phyloP scores from a whole-genome alignment of 1,139 yeast genomes.

The Pichia sp. region DNA sequence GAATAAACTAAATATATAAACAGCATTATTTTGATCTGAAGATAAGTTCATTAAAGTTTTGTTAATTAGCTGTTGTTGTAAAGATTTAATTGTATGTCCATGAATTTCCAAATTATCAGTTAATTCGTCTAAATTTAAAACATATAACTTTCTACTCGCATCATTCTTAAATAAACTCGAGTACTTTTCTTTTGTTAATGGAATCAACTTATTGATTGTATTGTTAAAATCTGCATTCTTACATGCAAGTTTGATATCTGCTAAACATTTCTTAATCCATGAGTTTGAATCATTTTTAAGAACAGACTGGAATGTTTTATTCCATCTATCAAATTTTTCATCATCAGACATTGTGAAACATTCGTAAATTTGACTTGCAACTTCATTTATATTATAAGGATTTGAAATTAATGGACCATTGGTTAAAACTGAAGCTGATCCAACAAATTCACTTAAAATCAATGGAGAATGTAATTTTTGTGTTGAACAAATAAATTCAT shows the following conservation, averaged over 20 bases:
- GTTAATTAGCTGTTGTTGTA: constrained; percentile 43
- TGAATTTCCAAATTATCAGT: constrained; percentile 27
- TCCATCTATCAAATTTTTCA: constrained; percentile 61
- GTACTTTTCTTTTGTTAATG: constrained; percentile 38
- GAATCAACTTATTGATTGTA: constrained; percentile 17
- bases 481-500: constrained; percentile 82
- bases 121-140: constrained; percentile 47
- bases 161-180: constrained; percentile 25
- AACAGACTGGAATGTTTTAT: constrained; percentile 51
- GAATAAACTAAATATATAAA: constrained; percentile 65
- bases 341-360: constrained; percentile 58
- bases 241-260: constrained; percentile 59
- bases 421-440: constrained; percentile 75
- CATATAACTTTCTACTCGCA: constrained; percentile 41
- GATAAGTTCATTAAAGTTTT: constrained; percentile 45
- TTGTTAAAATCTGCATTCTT: constrained; percentile 33
- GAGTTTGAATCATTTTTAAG: constrained; percentile 60
- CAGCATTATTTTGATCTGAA: constrained; percentile 47
- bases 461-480: constrained; percentile 70
- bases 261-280: constrained; percentile 64
- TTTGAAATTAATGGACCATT: constrained; percentile 73
- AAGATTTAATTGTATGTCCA: constrained; percentile 27
- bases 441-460: constrained; percentile 87
- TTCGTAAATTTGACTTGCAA: constrained; percentile 53
- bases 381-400: constrained; percentile 79